Evolutionary conservation across 345 rosid genomes (phyloP).

Genomic region (Eucalyptus regnans): DNA sequence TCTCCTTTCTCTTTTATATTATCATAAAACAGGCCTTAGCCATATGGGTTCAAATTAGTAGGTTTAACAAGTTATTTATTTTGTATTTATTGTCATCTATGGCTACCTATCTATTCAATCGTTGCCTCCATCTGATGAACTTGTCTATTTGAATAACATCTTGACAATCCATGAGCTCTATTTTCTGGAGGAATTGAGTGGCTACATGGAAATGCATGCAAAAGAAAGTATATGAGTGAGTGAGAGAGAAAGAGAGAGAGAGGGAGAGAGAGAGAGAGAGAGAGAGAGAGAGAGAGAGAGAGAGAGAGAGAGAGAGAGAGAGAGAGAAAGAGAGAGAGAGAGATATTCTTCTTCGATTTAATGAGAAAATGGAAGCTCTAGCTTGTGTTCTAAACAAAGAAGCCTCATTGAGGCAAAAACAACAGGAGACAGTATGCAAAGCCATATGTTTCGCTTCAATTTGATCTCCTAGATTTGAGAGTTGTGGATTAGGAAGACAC

Average conservation of each 20-base stretch:
- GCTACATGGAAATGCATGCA: not conserved
- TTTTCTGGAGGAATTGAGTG: not conserved
- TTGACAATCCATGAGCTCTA: not conserved
- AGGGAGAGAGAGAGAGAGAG: not conserved
- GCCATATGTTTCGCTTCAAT: not conserved
- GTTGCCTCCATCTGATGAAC: not conserved
- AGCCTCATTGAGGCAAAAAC: not conserved
- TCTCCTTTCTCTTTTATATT: not conserved
- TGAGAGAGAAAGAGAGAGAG: not conserved
- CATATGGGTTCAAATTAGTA: not conserved
- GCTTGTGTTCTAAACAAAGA: not conserved
- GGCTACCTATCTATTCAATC: not conserved
- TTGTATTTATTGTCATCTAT: not conserved
- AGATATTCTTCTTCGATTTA: not conserved
- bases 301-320: not conserved
- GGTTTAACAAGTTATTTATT: not conserved
- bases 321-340: not conserved
- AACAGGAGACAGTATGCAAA: not conserved
- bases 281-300: not conserved
- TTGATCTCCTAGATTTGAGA: not conserved
- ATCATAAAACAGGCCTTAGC: not conserved
- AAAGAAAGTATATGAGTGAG: not conserved
- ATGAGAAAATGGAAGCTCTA: not conserved
- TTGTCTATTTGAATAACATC: not conserved
- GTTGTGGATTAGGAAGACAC: not conserved